phyloP scores from a whole-genome alignment of 352 stramenopile genomes.

The Globisporangium nagaii region DNA sequence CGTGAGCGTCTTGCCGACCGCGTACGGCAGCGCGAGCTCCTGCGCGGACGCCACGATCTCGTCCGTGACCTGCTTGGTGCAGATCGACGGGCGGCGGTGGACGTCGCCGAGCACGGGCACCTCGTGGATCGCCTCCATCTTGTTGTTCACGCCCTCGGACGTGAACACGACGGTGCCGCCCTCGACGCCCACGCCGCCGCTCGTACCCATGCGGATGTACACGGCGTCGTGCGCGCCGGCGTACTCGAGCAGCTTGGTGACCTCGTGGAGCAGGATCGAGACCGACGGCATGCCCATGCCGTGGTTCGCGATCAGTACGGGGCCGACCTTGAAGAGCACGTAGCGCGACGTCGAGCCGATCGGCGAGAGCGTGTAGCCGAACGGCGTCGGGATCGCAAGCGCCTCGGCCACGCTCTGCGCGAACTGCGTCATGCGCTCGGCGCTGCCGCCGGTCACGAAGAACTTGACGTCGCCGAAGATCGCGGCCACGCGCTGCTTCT shows the following conservation, averaged over 20 bases:
- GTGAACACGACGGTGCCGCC: conserved; percentile 78
- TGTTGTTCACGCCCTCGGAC: conserved; percentile 78
- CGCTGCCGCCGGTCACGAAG: conserved; percentile 67
- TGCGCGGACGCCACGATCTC: conserved; percentile 48
- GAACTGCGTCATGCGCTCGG: conserved; percentile 74
- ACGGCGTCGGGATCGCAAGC: conserved; percentile 51
- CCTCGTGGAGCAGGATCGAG: conserved; percentile 76
- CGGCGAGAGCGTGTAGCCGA: conserved; percentile 51
- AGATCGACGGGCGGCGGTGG: conserved; percentile 45
- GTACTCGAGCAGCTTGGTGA: conserved; percentile 81
- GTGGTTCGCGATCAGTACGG: conserved; percentile 75
- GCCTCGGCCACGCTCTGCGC: conserved; percentile 46
- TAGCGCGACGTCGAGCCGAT: conserved; percentile 74
- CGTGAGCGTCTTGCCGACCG: conserved; percentile 75
- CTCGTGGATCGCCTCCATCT: conserved; percentile 62
- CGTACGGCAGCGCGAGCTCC: conserved; percentile 45
- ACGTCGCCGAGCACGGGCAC: conserved; percentile 56
- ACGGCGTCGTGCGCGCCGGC: conserved; percentile 42
- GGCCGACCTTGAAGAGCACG: conserved; percentile 75
- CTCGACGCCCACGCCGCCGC: conserved; percentile 68
- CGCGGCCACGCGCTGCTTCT: conserved; percentile 32
- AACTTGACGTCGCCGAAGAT: conserved; percentile 79
- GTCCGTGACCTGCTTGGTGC: conserved; percentile 42
- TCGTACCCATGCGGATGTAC: conserved; percentile 83
- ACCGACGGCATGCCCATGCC: conserved; percentile 81